Evolutionary conservation across 495 filamentous ascomycete genomes (phyloP).

Genomic region (Rhypophila decipiens): DNA sequence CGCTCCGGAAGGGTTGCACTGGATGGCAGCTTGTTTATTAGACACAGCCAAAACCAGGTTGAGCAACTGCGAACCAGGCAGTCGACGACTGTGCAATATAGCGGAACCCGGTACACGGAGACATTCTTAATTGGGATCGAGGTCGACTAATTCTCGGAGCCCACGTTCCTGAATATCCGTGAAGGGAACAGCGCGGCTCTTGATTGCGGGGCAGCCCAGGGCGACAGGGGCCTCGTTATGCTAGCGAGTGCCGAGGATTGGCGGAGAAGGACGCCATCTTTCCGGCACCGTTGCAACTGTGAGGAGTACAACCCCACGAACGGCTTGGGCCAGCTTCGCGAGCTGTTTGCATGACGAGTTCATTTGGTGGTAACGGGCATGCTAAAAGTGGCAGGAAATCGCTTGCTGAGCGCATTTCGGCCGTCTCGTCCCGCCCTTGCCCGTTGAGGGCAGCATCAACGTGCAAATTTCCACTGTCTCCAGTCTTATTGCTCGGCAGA

Average conservation of each 20-base stretch:
- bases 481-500: constrained; percentile 13
- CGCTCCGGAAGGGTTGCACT: constrained; percentile 4
- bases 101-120: constrained; percentile 19
- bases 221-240: constrained; percentile 11
- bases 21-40: constrained; percentile 7
- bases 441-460: too few species aligned
- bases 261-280: constrained; percentile 18
- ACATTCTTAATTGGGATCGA: constrained; percentile 16
- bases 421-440: too few species aligned
- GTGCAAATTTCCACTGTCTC: too few species aligned
- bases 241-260: constrained; percentile 8
- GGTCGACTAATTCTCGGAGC: constrained; percentile 20
- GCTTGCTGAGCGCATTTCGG: too few species aligned
- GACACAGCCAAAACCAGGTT: constrained; percentile 14
- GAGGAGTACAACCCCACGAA: constrained; percentile 4
- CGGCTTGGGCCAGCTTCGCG: constrained; percentile 10
- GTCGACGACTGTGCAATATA: constrained; percentile 1
- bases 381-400: not conserved
- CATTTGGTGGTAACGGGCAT: not conserved
- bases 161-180: constrained; percentile 25
- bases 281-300: constrained; percentile 21
- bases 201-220: constrained; percentile 14
- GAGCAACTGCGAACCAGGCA: constrained; percentile 25
- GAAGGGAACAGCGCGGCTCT: constrained; percentile 24
- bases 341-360: constrained; percentile 6